Evolutionary conservation across 441 rosid species (phyloP), one percentile per base, ranked within the genome.

Genomic region (Isatis lusitanica): DNA sequence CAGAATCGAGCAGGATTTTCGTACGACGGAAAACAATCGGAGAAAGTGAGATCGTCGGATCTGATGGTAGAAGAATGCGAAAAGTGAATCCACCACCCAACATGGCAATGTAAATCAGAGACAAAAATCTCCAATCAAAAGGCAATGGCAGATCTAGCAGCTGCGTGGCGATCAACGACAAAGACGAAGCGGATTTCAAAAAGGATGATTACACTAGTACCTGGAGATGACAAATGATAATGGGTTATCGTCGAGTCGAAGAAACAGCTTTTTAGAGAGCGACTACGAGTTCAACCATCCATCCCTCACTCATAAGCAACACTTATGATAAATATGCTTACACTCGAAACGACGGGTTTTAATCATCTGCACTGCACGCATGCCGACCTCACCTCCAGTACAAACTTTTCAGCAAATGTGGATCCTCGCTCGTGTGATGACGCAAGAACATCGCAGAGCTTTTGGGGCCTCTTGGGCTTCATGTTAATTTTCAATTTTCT

Each of bases 81-180:
- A 17, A 61, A 39, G 46, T 58, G 0, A 38, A 17, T 10, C 39
- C 28, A 11, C 12, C 52, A 11, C 26, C 52, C 12, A 24, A 43
- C 9, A 58, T 50, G 16, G 26, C 55, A 71, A 40, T 63, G 57
- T 44, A 31, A 64, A 70, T 70, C 44, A 33, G 63, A 63, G 55
- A 65, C 59, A 9, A 55, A 16, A 36, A 28, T n/a, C n/a, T 7
- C 6, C 47, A 64, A 44, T 64, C 15, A 64, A 64, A 46, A 17
- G 66, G 36, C 43, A 57, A 56, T 46, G 67, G 60, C 60, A 70
- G 74, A 70, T 70, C 74, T 60, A 16, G 44, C 13, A 71, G 53
- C 26, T 33, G 55, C 7, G 15, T 59, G 1, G 24, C 24, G 60
- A 48, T 47, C 51, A 30, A 50, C n/a, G 51, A 47, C 3, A 28